Percentiles rank a stretch among this genome's conserved stretches.
phyloP scores from a whole-genome alignment of 306 rosid species.

The peach (Prunus persica) region Prunus_persica_NCBIv2 NC_034013.1:2399001-2399500 shows the following conservation, averaged over 20 bases:
- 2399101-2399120: neutral
- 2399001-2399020: conserved; percentile 31
- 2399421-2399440: conserved; percentile 21
- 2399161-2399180: neutral
- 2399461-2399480: conserved; percentile 48
- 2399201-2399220: neutral
- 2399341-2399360: conserved; percentile 33
- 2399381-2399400: conserved; percentile 19
- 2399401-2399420: conserved; percentile 27
- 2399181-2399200: neutral
- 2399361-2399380: conserved; percentile 17
- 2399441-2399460: conserved; percentile 21
- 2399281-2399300: neutral
- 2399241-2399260: neutral
- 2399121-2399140: neutral
- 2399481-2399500: conserved; percentile 68
- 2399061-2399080: conserved; percentile 42
- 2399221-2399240: neutral
- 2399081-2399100: too few species aligned
- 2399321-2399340: neutral
- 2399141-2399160: neutral
- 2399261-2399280: neutral
- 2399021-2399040: conserved; percentile 23
- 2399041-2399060: conserved; percentile 9
- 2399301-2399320: neutral